A percentile compares a stretch with the other conserved stretches of the same genome.
Evolutionary conservation across 2,329 filamentous ascomycete genomes (phyloP).

Genomic region (Mariannaea sp.): DNA sequence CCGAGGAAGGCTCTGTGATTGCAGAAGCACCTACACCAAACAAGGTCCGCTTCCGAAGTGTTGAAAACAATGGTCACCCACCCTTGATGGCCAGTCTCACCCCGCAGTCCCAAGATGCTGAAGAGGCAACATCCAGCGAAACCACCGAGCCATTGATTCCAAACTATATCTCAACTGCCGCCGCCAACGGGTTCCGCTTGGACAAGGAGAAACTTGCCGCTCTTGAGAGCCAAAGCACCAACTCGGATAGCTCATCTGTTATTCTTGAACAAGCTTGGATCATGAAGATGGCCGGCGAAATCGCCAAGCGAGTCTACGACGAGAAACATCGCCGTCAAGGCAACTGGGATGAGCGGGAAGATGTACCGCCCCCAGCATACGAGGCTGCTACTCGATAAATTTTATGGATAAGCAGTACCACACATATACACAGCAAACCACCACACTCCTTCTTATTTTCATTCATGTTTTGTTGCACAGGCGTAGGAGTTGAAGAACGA

Average conservation of each 20-base stretch:
- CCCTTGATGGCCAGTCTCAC: conserved; percentile 35
- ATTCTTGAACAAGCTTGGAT: conserved; percentile 85
- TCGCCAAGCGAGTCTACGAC: conserved; percentile 84
- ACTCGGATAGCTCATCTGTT: conserved; percentile 57
- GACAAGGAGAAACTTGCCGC: conserved; percentile 39
- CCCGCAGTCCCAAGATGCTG: conserved; percentile 29
- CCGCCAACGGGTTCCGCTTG: conserved; percentile 23
- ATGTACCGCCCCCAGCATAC: conserved; percentile 66
- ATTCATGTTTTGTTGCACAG: conserved; percentile 24
- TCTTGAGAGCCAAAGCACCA: conserved; percentile 40
- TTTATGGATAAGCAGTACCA: conserved; percentile 16
- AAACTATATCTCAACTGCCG: conserved; percentile 24
- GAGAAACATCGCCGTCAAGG: conserved; percentile 66
- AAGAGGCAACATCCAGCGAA: conserved; percentile 33
- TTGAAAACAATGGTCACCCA: conserved; percentile 28
- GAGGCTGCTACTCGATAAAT: conserved; percentile 50
- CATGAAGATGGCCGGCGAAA: conserved; percentile 91
- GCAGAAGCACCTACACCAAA: conserved; percentile 38
- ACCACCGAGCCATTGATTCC: conserved; percentile 22
- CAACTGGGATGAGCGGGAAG: conserved; percentile 57
- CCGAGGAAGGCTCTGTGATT: conserved; percentile 52
- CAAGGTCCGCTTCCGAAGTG: conserved; percentile 49
- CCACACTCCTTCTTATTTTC: conserved; percentile 29
- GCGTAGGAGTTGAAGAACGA: conserved; percentile 32
- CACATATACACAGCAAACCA: conserved; percentile 25